Evolutionary conservation across 1,284 basidiomycete genomes (phyloP), one percentile per base, ranked within the genome.

Genomic region (Ustilago crameri): DNA sequence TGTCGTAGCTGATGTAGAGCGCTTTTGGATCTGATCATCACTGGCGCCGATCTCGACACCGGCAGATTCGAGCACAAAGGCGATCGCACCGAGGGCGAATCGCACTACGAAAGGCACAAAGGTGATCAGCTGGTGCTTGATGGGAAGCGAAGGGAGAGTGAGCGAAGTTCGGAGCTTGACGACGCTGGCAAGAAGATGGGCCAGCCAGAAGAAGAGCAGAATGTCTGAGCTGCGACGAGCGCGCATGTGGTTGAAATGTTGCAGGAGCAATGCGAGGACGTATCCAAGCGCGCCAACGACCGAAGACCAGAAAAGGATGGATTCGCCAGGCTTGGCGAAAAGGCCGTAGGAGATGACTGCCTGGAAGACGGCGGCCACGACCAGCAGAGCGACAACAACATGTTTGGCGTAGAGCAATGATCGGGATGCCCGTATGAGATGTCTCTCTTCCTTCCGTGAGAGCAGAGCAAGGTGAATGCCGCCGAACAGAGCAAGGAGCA

Each of bases 131-230:
- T 75, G 71, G 3, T 66, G 49, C 27, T 56, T 40, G 49, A 79
- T 23, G 2, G 71, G 61, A 32, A 57, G 56, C 24, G 70, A 75
- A 10, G 78, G 66, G 35, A 45, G 49, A 14, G 64, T 74, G 40
- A 75, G 47, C 37, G 42, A 62, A 20, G 76, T 81, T 34, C 79
- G 68, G 0, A 89, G 85, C 87, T 90, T 89, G 23, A 93, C 82
- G 4, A 85, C 78, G 1, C 88, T 79, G 0, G 86, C 85, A 20
- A 87, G 27, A 10, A 88, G 56, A 75, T 93, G 92, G 3, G 87
- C 51, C 0, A 93, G 91, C 90, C 92, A 95, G 84, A 93, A 94
- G 50, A 95, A 84, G 22, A 97, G 87, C 26, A 94, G 84, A 22
- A 89, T 83, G 0, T 91, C 87, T 0, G 93, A 94, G 0, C 93